These are phyloP conservation scores for Datura wrightii DNA, from an alignment of 257 asterid species.

Conservation along the genomic window DNA sequence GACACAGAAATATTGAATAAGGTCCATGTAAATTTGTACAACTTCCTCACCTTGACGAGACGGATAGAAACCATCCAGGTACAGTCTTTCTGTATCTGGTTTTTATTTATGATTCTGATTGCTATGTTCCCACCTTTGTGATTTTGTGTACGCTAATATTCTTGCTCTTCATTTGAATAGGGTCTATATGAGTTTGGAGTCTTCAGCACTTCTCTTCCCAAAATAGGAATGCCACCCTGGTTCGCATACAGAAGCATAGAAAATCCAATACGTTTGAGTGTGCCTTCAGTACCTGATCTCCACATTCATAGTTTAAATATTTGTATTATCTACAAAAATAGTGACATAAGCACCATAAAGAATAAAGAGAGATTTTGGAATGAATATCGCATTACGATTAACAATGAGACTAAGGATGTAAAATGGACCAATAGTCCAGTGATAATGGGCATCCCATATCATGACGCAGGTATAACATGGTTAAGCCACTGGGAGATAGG, in stretches of 20 bases:
- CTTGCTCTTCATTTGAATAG: not conserved
- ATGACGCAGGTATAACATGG: not conserved
- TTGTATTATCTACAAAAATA: slow-evolving; percentile 7
- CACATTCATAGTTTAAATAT: slow-evolving; percentile 1
- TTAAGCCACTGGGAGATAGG: slow-evolving; percentile 30
- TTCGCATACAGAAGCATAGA: not conserved
- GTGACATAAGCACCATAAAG: not conserved
- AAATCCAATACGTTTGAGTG: not conserved
- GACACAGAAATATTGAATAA: not conserved
- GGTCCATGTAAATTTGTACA: slow-evolving; percentile 1
- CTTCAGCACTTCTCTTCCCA: slow-evolving; percentile 30
- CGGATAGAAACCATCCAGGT: not conserved
- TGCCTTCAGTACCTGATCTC: slow-evolving; percentile 18
- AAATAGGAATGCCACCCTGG: not conserved
- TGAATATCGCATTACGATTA: not conserved
- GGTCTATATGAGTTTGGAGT: slow-evolving; percentile 32
- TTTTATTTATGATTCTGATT: not conserved
- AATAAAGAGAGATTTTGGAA: not conserved
- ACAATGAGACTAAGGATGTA: slow-evolving; percentile 24
- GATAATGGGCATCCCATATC: not conserved
- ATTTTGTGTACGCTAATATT: not conserved
- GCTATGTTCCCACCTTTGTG: not conserved
- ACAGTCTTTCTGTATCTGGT: not conserved
- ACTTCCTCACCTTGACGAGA: not conserved
- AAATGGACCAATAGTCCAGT: slow-evolving; percentile 26